Conservation (phyloP, 257 asterid species). For the Solanum bulbocastanum region DNA sequence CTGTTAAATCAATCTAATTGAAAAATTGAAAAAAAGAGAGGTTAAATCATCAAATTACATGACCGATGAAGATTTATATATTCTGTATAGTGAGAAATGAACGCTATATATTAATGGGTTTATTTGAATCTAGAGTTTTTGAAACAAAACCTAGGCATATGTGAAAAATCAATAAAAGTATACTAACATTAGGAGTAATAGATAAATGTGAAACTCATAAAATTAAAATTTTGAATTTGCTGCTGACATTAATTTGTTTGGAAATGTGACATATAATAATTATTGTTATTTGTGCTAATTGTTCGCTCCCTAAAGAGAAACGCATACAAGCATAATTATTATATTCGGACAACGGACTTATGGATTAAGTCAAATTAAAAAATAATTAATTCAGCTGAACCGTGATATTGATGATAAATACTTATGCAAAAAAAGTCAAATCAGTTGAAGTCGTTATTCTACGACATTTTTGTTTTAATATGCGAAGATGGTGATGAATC, state of each 20-base stretch:
- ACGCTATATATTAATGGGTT: fast-evolving
- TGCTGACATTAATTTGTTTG: fast-evolving
- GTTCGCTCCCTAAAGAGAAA: neutral
- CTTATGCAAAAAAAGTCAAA: too few species aligned
- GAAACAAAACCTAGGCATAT: neutral
- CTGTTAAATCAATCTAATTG: constrained; percentile 38
- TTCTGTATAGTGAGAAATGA: neutral
- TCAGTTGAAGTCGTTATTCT: neutral
- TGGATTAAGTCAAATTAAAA: neutral
- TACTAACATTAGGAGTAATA: neutral
- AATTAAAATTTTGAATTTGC: neutral
- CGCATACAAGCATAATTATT: neutral
- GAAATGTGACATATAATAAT: neutral
- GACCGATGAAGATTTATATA: neutral
- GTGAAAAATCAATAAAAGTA: neutral
- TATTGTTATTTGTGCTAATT: neutral
- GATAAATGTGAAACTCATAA: neutral
- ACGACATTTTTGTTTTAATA: too few species aligned
- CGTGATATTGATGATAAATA: neutral
- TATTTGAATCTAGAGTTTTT: neutral
- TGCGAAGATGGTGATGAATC: too few species aligned
- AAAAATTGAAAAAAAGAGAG: neutral
- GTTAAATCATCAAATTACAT: neutral
- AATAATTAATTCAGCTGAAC: neutral
- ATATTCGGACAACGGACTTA: neutral